A percentile compares a stretch with the other conserved stretches of the same genome.
These are phyloP conservation scores for Phlyctochytrium planicorne DNA, from an alignment of 192 early-diverging fungal genomes.

Conservation along the genomic window DNA sequence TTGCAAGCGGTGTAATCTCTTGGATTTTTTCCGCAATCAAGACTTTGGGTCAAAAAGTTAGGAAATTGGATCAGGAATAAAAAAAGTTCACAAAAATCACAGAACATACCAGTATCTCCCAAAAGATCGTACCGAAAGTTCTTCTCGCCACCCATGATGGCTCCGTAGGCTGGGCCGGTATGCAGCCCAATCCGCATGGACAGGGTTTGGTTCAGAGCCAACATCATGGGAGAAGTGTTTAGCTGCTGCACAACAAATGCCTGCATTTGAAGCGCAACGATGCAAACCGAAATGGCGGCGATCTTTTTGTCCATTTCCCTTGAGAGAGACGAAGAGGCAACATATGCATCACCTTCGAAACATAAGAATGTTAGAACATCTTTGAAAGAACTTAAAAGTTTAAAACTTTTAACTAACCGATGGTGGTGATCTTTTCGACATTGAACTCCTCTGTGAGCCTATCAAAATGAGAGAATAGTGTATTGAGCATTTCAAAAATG, in stretches of 20 bases:
- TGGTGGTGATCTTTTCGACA: conserved; percentile 49
- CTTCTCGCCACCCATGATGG: conserved; percentile 54
- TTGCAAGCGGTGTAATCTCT: conserved; percentile 37
- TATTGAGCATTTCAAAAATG: conserved; percentile 52
- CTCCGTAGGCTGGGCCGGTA: conserved; percentile 42
- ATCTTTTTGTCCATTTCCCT: conserved; percentile 29
- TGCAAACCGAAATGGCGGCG: conserved; percentile 39
- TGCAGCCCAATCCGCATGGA: conserved; percentile 52
- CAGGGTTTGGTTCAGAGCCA: conserved; percentile 29
- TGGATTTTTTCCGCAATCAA: conserved; percentile 46
- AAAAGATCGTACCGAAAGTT: conserved; percentile 52
- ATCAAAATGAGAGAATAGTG: conserved; percentile 48
- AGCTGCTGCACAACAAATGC: conserved; percentile 41
- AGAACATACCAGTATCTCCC: conserved; percentile 46
- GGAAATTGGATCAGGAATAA: background rate
- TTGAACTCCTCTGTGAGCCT: conserved; percentile 39
- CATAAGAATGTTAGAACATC: background rate
- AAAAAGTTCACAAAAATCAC: background rate
- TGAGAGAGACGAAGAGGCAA: conserved; percentile 39
- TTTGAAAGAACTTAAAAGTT: conserved; percentile 4
- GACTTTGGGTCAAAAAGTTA: conserved; percentile 16
- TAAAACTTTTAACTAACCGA: conserved; percentile 12
- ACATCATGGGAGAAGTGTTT: conserved; percentile 36
- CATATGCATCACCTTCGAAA: conserved; percentile 54
- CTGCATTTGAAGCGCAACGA: conserved; percentile 53